Evolutionary conservation across 768 basidiomycete species (phyloP), one percentile per base, ranked within the genome.

Genomic region (Boletus rubescentipes): DNA sequence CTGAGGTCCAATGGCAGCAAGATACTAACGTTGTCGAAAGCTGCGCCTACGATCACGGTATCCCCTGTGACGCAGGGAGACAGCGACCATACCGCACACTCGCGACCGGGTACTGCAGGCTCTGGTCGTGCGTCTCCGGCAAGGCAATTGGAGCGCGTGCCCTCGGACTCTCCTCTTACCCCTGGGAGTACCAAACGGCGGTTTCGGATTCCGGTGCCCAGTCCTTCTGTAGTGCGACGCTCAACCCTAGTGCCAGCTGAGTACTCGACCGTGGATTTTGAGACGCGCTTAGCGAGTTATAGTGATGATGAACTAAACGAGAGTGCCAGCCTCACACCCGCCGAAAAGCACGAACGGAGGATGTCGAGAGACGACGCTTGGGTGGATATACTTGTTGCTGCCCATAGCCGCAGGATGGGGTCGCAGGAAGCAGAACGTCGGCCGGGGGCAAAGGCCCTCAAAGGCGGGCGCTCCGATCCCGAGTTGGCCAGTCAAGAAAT

Each of bases 341-440:
- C 77, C 18, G 65, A 72, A 36, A 70, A 68, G 20, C 70, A 78
- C 35, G 75, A 78, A 36, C 70, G 72, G 71, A 73, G 63, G 71
- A 70, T 66, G 60, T 76, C 77, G 18, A 74, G 70, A 60, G 85
- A 89, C 46, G 91, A 93, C 63, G 89, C 89, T 5, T 92, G 91
- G 90, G 89, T 93, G 38, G 91, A 93, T 70, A 93, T 93, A 38
- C 72, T 92, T 10, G 89, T 93, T 2, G 84, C 83, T 40, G 80
- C 67, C 14, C 80, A 79, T 58, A 68, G 61, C 34, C 72, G 84
- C 38, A 70, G 84, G 38, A 68, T 86, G 65, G 78, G 66, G 1
- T 79, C 76, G 8, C 86, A 87, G 65, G 86, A 86, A 44, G 81
- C 73, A 5, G 76, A 77, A 35, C 54, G 53, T 14, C 54, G 58